Evolutionary conservation across 2,329 filamentous ascomycete species (phyloP), one percentile per base, ranked within the genome.

Genomic region (Colletotrichum sidae): DNA sequence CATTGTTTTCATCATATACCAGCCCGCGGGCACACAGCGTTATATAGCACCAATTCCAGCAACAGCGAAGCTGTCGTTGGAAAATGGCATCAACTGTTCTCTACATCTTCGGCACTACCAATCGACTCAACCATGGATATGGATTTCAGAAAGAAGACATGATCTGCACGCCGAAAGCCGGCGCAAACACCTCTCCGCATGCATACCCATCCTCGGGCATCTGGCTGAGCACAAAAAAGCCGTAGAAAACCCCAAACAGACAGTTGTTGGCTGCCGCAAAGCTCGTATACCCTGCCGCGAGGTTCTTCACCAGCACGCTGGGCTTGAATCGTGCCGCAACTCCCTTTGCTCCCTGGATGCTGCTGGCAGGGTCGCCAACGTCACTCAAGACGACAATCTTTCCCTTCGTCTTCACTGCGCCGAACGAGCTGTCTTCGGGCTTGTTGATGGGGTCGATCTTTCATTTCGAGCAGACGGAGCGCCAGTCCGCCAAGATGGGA

Each of bases 281-380:
- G 44, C 58, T 61, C 42, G 58, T 61, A 8, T 61, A 51, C 4
- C 58, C 51, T 3, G 58, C 35, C 13, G 58, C 58, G n/a, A 61
- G 58, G n/a, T 15, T 37, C 9, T 13, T 61, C 8, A 61, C 58
- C 2, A 61, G 11, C 2, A 54, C 51, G 25, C 58, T 50, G 8
- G 58, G 41, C 35, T 42, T 42, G 15, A 61, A 55, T 37, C 51
- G 52, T 17, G 58, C 58, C 2, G 52, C 58, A 25, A 61, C 45
- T n/a, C 37, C 12, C 38, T 50, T 61, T 25, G 44, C 58, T 37
- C 44, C 51, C 4, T 61, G 51, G 25, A 56, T 9, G 37, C 58
- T 61, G 51, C 58, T 61, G 37, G 58, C 58, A 7, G 58, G 58
- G 25, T 61, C 58, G 8, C 51, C 51, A 8, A 56, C 33, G 25